Conservation (phyloP, 2,329 filamentous ascomycete species). For the Penicillium sp. region DNA sequence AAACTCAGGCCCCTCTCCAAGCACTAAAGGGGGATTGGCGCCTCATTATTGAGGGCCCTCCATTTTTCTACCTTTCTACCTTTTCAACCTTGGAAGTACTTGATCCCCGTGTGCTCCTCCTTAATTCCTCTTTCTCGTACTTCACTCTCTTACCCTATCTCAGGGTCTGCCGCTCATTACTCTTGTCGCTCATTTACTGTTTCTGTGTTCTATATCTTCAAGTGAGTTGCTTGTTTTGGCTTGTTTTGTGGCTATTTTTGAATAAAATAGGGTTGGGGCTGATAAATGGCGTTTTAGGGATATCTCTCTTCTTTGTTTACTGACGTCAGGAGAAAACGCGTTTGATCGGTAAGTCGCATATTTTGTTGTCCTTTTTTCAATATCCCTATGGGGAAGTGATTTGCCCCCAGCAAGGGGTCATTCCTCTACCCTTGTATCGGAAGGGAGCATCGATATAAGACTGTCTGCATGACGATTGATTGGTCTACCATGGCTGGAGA, state of each 20-base stretch:
- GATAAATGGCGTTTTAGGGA: conserved; percentile 4
- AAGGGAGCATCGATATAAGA: conserved; percentile 16
- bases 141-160: conserved; percentile 9
- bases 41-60: conserved; percentile 3
- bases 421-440: conserved; percentile 8
- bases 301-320: conserved; percentile 14
- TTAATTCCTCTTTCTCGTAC: not conserved
- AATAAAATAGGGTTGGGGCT: conserved; percentile 3
- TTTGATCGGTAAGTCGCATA: conserved; percentile 19
- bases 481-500: conserved; percentile 6
- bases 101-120: conserved; percentile 15
- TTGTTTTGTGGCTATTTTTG: not conserved
- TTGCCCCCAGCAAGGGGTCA: conserved; percentile 21
- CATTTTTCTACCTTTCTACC: not conserved
- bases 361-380: conserved; percentile 5
- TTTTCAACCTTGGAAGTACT: conserved; percentile 12
- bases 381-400: conserved; percentile 3
- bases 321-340: conserved; percentile 22
- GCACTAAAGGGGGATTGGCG: conserved; percentile 6
- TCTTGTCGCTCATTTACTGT: conserved; percentile 5
- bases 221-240: not conserved
- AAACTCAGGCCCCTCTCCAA: conserved; percentile 8
- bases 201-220: not conserved
- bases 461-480: conserved; percentile 8
- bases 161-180: conserved; percentile 14